These are phyloP conservation scores for Fusarium sp. DNA, from an alignment of 2,329 filamentous ascomycete genomes.

Conservation along the genomic window DNA sequence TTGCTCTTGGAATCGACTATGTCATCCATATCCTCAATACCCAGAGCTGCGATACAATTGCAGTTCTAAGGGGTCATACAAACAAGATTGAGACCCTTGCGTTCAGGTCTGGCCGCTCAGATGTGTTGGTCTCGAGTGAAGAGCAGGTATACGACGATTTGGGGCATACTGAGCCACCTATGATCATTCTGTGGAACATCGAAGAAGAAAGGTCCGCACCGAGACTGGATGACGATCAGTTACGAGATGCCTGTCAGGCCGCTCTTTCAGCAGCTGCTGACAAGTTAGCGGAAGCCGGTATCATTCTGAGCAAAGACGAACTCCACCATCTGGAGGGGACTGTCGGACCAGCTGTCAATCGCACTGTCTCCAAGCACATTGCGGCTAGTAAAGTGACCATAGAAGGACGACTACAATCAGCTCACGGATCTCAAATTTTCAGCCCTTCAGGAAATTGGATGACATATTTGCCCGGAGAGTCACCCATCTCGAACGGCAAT, in stretches of 20 bases:
- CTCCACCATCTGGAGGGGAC: neutral
- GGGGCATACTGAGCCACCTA: neutral
- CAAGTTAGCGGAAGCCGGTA: neutral
- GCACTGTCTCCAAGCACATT: neutral
- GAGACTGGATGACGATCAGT: neutral
- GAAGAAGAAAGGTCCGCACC: neutral
- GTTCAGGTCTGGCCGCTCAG: neutral
- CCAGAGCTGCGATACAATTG: neutral
- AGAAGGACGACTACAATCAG: neutral
- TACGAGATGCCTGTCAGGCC: neutral
- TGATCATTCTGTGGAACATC: slow-evolving; percentile 15
- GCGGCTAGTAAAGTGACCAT: neutral
- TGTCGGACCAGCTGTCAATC: neutral
- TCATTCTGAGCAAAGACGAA: neutral
- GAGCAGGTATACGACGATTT: neutral
- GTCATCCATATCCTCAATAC: slow-evolving; percentile 15
- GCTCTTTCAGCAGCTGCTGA: neutral
- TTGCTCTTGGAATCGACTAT: neutral
- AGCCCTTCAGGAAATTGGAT: slow-evolving; percentile 11
- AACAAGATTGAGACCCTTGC: neutral
- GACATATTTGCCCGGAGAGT: neutral
- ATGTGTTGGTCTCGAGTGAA: neutral
- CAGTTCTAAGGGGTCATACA: slow-evolving; percentile 14
- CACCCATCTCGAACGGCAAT: neutral
- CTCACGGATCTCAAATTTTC: neutral